Conservation (phyloP, 768 basidiomycete species). For the Pseudohyphozyma bogoriensis region DNA sequence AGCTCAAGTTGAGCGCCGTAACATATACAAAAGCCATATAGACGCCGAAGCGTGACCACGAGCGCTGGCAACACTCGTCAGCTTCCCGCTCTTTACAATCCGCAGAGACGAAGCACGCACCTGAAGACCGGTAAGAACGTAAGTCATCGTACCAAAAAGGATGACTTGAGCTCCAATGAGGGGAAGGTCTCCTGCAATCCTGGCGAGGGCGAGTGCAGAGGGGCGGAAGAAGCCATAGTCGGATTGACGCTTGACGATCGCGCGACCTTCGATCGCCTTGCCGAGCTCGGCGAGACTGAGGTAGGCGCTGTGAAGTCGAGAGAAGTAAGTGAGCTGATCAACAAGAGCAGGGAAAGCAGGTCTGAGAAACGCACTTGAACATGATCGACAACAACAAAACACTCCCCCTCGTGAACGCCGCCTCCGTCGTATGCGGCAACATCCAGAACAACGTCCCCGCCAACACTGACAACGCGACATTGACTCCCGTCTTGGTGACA, state of each 20-base stretch:
- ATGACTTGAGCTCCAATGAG: constrained; percentile 29
- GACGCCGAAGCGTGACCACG: constrained; percentile 8
- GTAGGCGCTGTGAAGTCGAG: constrained; percentile 48
- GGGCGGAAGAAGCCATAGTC: constrained; percentile 43
- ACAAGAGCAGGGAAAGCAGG: constrained; percentile 10
- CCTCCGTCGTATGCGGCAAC: constrained; percentile 59
- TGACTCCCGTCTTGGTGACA: constrained; percentile 52
- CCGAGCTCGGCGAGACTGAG: constrained; percentile 48
- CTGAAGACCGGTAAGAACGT: constrained; percentile 42
- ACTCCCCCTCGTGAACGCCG: constrained; percentile 81
- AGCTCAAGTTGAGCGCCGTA: constrained; percentile 28
- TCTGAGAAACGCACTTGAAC: background rate
- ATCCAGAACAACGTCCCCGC: constrained; percentile 48
- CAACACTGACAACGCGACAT: constrained; percentile 37
- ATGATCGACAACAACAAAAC: constrained; percentile 58
- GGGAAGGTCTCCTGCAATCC: constrained; percentile 41
- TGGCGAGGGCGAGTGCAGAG: constrained; percentile 39
- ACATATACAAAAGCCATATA: constrained; percentile 28
- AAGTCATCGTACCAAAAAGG: constrained; percentile 41
- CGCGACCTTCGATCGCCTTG: constrained; percentile 66
- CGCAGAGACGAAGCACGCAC: constrained; percentile 15
- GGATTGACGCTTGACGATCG: constrained; percentile 47
- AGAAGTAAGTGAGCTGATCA: too few relatives aligned
- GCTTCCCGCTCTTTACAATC: background rate
- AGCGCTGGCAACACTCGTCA: background rate